phyloP scores from a whole-genome alignment of 2,329 filamentous ascomycete genomes.

The Penicillium frequentans region DNA sequence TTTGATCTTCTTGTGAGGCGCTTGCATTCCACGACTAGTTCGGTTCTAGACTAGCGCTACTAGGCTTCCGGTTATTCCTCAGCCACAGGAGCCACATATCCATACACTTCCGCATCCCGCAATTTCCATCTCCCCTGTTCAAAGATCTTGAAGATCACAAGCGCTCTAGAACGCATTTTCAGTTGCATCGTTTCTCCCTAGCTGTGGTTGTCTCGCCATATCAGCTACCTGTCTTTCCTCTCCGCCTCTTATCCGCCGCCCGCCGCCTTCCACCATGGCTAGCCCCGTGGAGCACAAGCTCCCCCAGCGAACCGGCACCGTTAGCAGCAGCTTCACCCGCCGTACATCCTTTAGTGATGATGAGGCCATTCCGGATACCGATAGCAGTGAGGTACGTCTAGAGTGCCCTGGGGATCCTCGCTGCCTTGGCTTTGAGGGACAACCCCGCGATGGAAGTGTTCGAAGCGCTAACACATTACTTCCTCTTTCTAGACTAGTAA shows the following conservation, averaged over 20 bases:
- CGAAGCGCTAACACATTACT: constrained; percentile 1
- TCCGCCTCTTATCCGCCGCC: not conserved
- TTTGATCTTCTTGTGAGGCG: not conserved
- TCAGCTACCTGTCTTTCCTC: not conserved
- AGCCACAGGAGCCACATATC: constrained; percentile 6
- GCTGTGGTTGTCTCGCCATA: not conserved
- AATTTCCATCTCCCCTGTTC: not conserved
- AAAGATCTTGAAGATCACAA: not conserved
- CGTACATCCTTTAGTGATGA: constrained; percentile 40
- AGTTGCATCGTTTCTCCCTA: not conserved
- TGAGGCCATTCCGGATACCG: constrained; percentile 41
- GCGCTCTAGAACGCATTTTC: not conserved
- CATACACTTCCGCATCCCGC: constrained; percentile 5
- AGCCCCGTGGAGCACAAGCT: constrained; percentile 32
- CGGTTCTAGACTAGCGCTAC: constrained; percentile 13
- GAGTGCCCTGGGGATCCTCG: not conserved
- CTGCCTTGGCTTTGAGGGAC: not conserved
- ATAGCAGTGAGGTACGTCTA: constrained; percentile 42
- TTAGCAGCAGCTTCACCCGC: constrained; percentile 33
- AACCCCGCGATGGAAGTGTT: not conserved
- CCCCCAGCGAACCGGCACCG: constrained; percentile 35
- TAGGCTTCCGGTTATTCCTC: constrained; percentile 5
- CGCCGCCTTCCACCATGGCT: constrained; percentile 24
- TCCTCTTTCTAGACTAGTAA: constrained; percentile 61
- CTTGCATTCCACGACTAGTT: constrained; percentile 8